These are phyloP conservation scores for Lactifluus volemus DNA, from an alignment of 768 basidiomycete genomes.

Conservation along the genomic window DNA sequence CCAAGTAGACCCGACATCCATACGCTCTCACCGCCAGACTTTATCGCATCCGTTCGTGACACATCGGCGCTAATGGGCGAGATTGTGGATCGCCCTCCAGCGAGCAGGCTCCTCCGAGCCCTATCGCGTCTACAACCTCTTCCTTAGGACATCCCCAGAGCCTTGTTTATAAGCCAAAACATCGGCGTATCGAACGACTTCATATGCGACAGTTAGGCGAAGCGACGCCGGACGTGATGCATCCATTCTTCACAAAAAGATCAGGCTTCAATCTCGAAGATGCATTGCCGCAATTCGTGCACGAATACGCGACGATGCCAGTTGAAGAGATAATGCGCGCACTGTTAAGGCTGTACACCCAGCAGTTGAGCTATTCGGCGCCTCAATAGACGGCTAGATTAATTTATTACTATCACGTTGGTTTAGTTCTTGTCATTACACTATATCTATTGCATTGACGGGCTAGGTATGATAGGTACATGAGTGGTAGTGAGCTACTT, in stretches of 20 bases:
- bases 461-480: constrained; percentile 4
- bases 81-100: background rate
- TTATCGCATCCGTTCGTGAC: background rate
- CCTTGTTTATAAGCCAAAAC: constrained; percentile 47
- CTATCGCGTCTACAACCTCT: constrained; percentile 3
- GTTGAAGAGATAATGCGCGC: constrained; percentile 80
- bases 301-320: constrained; percentile 79
- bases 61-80: background rate
- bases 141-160: constrained; percentile 17
- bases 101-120: constrained; percentile 3
- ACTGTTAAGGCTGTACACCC: constrained; percentile 66
- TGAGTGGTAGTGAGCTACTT: background rate
- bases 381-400: background rate
- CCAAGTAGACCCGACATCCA: constrained; percentile 1
- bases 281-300: constrained; percentile 77
- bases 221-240: constrained; percentile 84
- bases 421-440: constrained; percentile 21
- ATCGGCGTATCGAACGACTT: constrained; percentile 64
- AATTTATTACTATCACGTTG: constrained; percentile 1
- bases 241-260: constrained; percentile 79
- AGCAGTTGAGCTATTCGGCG: constrained; percentile 43
- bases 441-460: constrained; percentile 8
- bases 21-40: constrained; percentile 1
- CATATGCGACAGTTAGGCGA: constrained; percentile 82
- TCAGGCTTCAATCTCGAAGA: constrained; percentile 79